These are phyloP conservation scores for Oryza australiensis DNA, from an alignment of 176 grass and related monocot species.

Conservation along the genomic window DNA sequence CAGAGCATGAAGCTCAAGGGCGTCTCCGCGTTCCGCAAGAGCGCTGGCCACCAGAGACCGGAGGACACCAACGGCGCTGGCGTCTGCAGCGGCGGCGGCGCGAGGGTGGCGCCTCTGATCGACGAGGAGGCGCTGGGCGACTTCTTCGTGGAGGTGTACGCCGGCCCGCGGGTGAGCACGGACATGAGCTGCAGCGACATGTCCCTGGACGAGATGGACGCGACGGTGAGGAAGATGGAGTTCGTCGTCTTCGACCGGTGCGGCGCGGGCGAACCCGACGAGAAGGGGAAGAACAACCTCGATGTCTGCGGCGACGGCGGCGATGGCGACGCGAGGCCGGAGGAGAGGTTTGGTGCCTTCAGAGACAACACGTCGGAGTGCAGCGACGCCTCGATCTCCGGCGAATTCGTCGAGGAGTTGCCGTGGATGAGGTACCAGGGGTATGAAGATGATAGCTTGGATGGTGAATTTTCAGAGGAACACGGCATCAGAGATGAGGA, in stretches of 20 bases:
- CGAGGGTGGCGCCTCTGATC: constrained; percentile 56
- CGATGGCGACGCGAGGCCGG: constrained; percentile 15
- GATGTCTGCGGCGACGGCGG: background rate
- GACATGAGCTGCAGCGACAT: constrained; percentile 74
- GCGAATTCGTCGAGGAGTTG: constrained; percentile 41
- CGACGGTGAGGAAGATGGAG: constrained; percentile 57
- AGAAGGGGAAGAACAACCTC: constrained; percentile 23
- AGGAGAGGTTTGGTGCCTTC: constrained; percentile 47
- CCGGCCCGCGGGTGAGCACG: constrained; percentile 53
- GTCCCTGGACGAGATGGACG: constrained; percentile 79
- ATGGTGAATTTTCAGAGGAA: constrained; percentile 38
- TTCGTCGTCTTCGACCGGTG: constrained; percentile 70
- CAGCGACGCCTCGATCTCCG: constrained; percentile 36
- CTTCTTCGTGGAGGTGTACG: constrained; percentile 87
- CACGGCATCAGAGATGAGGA: background rate
- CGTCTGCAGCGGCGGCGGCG: background rate
- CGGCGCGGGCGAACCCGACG: background rate
- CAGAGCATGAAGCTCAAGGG: constrained; percentile 89
- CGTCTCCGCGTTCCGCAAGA: constrained; percentile 61
- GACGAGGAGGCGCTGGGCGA: constrained; percentile 69
- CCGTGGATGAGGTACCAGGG: constrained; percentile 47
- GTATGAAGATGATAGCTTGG: constrained; percentile 44
- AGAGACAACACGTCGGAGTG: constrained; percentile 45
- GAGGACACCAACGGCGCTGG: constrained; percentile 11
- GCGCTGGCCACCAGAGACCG: constrained; percentile 10